Evolutionary conservation across 2,329 filamentous ascomycete genomes (phyloP), one percentile per base, ranked within the genome.

Genomic region (Fusarium cyanostomum): DNA sequence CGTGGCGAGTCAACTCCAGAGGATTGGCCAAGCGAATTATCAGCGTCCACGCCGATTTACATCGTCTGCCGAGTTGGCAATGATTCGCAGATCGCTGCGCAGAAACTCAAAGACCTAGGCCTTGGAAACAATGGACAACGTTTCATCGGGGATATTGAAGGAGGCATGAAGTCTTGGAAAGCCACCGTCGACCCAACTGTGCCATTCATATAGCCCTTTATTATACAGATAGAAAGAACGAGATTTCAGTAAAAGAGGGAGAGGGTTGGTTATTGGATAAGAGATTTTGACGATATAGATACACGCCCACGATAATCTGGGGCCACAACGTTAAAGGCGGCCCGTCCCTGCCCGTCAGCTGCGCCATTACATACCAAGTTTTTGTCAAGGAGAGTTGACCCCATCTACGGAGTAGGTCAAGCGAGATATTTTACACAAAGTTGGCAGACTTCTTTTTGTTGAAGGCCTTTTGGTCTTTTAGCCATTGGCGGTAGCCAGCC

Each of bases 391-490:
- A 43, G 41, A 65, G 48, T 49, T 56, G 31, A 50, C 28, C 46
- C 28, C 11, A 18, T 27, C 38, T 31, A 39, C n/a, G 15, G 45
- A 42, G 24, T 51, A 34, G 42, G 38, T 33, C 31, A 42, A 24
- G 52, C 44, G 44, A 41, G 31, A 43, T 12, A 43, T 51, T 41
- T 80, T 76, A 89, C 64, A 89, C 78, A 76, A 88, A 87, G 71
- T 80, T 86, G 67, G 81, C 86, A 75, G 87, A 89, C 86, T 96
- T 90, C 86, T 96, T 96, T 82, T 93, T 93, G 81, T 96, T 97
- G 81, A 97, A 99, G 9, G 94, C 94, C 62, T 94, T 85, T 82
- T 98, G 95, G 74, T 99, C 95, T 83, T 97, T 98, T 72, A 99
- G 80, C 95, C 95, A 99, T 76, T 92, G 89, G 72, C 95, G 84